Evolutionary conservation across 208 protist genomes (phyloP), one percentile per base, ranked within the genome.

Genomic region (Leishmania tarentolae): DNA sequence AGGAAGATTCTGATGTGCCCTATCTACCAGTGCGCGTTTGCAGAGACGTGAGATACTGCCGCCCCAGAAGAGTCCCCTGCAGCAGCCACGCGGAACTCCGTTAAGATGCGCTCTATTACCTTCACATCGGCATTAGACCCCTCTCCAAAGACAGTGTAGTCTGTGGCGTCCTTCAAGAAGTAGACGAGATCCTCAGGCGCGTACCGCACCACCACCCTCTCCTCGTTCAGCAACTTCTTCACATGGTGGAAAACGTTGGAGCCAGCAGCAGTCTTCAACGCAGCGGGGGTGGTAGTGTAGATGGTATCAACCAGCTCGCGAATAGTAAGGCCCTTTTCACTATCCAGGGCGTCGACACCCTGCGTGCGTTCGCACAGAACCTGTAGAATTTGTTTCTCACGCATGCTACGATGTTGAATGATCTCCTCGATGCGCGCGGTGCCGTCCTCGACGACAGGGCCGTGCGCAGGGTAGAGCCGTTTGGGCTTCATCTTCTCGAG

Each of bases 211-310:
- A 79, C 74, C 52, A 88, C 86, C 31, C 72, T 65, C 15, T 79
- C 84, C 17, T 93, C 86, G 31, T 83, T 70, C 24, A 92, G 80
- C 35, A 95, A 80, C 56, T 93, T 92, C 80, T 91, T 91, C 37
- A 93, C 40, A 59, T 95, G 90, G 53, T 92, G 90, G 40, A 92
- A 88, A 2, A 95, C 92, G 69, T 94, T 95, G 13, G 82, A 50
- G 17, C 80, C 87, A 19, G 92, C 92, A 11, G 92, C 92, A 9
- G 37, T 70, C 79, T 81, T 85, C 69, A 95, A 76, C 9, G 82
- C n/a, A 44, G 72, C 56, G 9, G 90, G 89, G 4, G 79, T 89
- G 47, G 79, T 81, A n/a, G 61, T 73, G 86, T 95, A 95, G 19
- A 95, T 84, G 11, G 42, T 40, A 42, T 70, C 66, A 2, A 95